Base-by-base conservation (phyloP, 495 filamentous ascomycete genomes). In the Terfezia claveryi region DNA sequence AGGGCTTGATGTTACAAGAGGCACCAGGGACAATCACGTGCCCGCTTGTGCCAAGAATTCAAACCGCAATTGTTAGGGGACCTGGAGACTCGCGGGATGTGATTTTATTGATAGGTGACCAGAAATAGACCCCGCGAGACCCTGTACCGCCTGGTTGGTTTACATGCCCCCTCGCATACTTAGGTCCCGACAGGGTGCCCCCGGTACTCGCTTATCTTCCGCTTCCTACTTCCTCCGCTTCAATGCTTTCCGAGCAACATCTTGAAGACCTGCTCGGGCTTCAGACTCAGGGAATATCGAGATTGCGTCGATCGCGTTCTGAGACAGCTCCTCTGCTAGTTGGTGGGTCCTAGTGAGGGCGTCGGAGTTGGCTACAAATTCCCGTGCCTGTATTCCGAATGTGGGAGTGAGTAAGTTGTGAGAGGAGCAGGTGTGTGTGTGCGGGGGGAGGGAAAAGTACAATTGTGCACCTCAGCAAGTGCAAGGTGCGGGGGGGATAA, bases 201-300 rank as follows among this genome's bases (percentile, higher is more conserved):
- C 27, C 27, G 2, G 27, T 32, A 32, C 27, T 32, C 27, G 27
- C 27, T 49, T 49, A 49, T n/a, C 44, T n/a, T 9, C 8, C 50
- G 12, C 12, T 20, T 11, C 54, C 65, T 75, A 98, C 66, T 94
- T 94, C 64, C 86, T 76, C 62, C 91, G 76, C 64, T 86, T 82
- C 71, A 94, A 76, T 2, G 87, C 86, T 71, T 94, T 94, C 62
- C 80, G 76, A 59, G 87, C 89, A 82, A 96, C 94, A 58, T 94
- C 85, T 60, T 91, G 74, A 53, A 98, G 72, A 8, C 87, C 89
- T 23, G 81, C 73, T 70, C 93, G 94, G 41, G 92, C 91, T 56
- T 95, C 91, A 62, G 85, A 85, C 53, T 87, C 81, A 14, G 91
- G 92, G 68, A 96, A 95, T 36, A 68, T 63, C 61, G 73, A 72